Evolutionary conservation across 108 stramenopile genomes (phyloP).

Genomic region (Licmophora abbreviata): DNA sequence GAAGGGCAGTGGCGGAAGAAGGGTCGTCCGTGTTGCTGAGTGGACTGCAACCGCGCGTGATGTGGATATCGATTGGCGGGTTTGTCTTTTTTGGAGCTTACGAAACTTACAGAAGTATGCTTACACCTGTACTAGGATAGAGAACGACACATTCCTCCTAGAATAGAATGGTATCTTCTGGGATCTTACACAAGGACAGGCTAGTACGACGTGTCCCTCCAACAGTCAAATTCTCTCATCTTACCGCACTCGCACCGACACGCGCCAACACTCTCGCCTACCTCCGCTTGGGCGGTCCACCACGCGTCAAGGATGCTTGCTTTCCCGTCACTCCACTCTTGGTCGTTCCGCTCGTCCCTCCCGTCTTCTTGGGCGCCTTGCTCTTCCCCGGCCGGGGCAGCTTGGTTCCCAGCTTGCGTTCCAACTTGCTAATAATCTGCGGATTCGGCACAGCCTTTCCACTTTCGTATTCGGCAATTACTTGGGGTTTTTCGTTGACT

Average conservation of each 20-base stretch:
- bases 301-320: constrained; percentile 37
- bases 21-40: constrained; percentile 48
- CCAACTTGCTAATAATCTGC: constrained; percentile 89
- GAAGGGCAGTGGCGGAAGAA: constrained; percentile 41
- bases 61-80: constrained; percentile 98
- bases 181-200: too few relatives aligned
- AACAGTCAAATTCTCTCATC: too few relatives aligned
- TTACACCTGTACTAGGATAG: constrained; percentile 13
- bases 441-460: constrained; percentile 96
- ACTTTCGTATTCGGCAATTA: constrained; percentile 93
- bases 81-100: constrained; percentile 99
- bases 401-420: constrained; percentile 81
- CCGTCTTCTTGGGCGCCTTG: constrained; percentile 46
- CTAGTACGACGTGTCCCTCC: too few relatives aligned
- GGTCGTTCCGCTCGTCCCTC: constrained; percentile 16
- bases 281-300: constrained; percentile 82
- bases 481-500: constrained; percentile 96
- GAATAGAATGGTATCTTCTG: too few relatives aligned
- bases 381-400: constrained; percentile 85
- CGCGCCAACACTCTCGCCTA: too few relatives aligned
- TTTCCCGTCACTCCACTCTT: constrained; percentile 31
- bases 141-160: too few relatives aligned
- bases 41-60: constrained; percentile 91
- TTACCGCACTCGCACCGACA: too few relatives aligned
- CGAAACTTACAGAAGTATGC: constrained; percentile 45